phyloP scores from a whole-genome alignment of 1,139 yeast species.

The Yamadazyma blattariae region DNA sequence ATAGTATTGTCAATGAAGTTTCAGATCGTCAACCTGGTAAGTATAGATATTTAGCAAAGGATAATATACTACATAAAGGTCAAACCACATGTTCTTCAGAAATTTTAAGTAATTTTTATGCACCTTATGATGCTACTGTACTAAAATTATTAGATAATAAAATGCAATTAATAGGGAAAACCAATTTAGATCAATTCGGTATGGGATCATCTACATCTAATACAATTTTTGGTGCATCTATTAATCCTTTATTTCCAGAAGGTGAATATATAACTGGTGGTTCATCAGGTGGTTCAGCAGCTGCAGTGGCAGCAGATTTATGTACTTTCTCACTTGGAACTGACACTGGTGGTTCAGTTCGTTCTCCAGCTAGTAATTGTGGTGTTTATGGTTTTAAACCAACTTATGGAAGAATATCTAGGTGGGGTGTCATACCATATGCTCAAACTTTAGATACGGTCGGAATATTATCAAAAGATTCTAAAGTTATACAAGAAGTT shows the following conservation, averaged over 20 bases:
- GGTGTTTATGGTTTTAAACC: constrained; percentile 89
- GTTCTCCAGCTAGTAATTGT: constrained; percentile 88
- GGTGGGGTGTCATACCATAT: constrained; percentile 90
- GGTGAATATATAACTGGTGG: constrained; percentile 69
- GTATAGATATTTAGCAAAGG: constrained; percentile 44
- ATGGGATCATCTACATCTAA: constrained; percentile 80
- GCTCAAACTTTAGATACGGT: constrained; percentile 96
- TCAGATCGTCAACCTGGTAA: not conserved
- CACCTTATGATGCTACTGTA: constrained; percentile 85
- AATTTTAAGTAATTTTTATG: constrained; percentile 52
- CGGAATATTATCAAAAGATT: constrained; percentile 64
- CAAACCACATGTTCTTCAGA: constrained; percentile 77
- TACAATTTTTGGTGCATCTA: constrained; percentile 61
- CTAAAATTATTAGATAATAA: constrained; percentile 47
- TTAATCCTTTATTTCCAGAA: constrained; percentile 57
- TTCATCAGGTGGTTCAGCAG: constrained; percentile 95
- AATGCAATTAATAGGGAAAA: constrained; percentile 64
- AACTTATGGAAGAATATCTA: constrained; percentile 82
- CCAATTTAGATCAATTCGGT: constrained; percentile 97
- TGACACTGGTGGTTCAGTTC: constrained; percentile 95
- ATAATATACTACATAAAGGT: constrained; percentile 67
- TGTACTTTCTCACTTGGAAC: constrained; percentile 78
- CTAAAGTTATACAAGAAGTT: constrained; percentile 44
- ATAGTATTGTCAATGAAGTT: constrained; percentile 7
- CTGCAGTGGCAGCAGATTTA: constrained; percentile 72